A percentile compares a stretch with the other conserved stretches of the same genome.
Evolutionary conservation across 805 yeast species (phyloP).

Genomic region (Komagataella ulmi): DNA sequence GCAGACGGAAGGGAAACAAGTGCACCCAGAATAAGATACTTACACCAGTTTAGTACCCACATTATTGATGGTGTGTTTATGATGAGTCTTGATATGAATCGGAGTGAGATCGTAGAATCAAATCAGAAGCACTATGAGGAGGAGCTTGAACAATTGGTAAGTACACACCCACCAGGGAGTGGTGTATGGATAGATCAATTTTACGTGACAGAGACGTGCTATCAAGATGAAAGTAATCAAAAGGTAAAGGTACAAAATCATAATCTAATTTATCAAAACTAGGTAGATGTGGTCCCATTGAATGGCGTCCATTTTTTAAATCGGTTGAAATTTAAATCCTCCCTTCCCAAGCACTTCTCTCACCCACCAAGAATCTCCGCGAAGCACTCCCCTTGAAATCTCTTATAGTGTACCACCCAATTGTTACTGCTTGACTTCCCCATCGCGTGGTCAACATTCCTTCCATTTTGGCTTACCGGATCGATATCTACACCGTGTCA

Average conservation of each 20-base stretch:
- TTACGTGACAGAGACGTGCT: background rate
- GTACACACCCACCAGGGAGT: background rate
- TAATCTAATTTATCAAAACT: too few species aligned
- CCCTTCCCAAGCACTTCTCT: background rate
- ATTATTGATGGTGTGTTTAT: slow-evolving; percentile 5
- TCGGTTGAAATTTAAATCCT: background rate
- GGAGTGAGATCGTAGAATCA: background rate
- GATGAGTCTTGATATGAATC: background rate
- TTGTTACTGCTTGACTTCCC: background rate
- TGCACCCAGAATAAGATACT: slow-evolving; percentile 7
- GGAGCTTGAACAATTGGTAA: background rate
- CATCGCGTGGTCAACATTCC: background rate
- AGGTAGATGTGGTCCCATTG: too few species aligned
- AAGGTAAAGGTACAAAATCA: background rate
- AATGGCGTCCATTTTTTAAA: too few species aligned
- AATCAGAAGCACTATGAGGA: background rate
- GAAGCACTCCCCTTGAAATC: background rate
- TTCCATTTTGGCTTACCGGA: background rate
- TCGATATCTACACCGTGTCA: background rate
- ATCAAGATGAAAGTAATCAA: background rate
- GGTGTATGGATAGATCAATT: background rate
- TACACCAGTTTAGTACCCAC: slow-evolving; percentile 28
- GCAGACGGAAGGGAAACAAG: background rate
- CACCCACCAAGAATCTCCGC: background rate
- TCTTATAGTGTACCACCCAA: background rate